phyloP scores from a whole-genome alignment of 768 basidiomycete species.

The Termitomyces sp. region DNA sequence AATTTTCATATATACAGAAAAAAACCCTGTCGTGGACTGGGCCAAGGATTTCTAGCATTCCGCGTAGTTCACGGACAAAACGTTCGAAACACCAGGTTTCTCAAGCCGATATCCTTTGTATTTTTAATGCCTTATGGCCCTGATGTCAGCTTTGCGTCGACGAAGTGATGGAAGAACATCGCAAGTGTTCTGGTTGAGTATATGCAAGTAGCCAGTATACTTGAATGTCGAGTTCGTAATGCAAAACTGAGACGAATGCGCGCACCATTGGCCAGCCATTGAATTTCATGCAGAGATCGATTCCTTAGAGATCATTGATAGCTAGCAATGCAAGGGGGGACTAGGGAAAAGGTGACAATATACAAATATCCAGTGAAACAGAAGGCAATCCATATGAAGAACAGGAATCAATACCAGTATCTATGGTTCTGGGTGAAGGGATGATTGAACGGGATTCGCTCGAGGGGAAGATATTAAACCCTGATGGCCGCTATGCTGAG shows the following conservation, averaged over 20 bases:
- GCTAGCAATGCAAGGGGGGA: not conserved
- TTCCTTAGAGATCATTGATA: not conserved
- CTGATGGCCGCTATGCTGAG: constrained; percentile 38
- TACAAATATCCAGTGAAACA: not conserved
- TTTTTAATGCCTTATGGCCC: too few species aligned
- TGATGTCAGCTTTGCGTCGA: too few species aligned
- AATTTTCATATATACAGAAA: too few species aligned
- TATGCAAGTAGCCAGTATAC: too few species aligned
- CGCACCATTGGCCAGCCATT: not conserved
- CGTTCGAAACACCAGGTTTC: too few species aligned
- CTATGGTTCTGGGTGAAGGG: not conserved
- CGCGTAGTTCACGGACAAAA: too few species aligned
- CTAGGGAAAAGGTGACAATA: not conserved
- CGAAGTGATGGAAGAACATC: too few species aligned
- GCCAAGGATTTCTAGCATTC: too few species aligned
- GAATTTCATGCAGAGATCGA: not conserved
- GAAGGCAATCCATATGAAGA: not conserved
- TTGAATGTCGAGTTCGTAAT: too few species aligned
- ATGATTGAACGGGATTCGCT: not conserved
- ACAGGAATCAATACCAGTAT: not conserved
- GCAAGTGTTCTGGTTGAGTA: too few species aligned
- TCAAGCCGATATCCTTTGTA: too few species aligned
- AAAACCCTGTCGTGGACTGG: too few species aligned
- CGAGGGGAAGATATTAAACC: not conserved
- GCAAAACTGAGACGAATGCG: not conserved